phyloP scores from a whole-genome alignment of 306 rosid species.

The Morella rubra region DNA sequence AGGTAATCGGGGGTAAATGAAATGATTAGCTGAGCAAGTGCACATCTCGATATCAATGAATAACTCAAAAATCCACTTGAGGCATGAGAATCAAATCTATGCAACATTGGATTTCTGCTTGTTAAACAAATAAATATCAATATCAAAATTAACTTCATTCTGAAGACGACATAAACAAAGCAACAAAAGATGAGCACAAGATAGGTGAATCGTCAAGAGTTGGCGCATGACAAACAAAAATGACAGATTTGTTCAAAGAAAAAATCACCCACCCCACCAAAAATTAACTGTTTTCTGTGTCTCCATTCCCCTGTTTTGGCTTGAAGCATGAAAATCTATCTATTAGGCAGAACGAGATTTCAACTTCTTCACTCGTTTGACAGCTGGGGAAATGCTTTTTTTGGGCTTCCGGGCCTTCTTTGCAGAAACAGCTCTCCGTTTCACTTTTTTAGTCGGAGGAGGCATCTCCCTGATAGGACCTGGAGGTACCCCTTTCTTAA shows the following conservation, averaged over 20 bases:
- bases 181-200: not conserved
- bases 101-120: slow-evolving; percentile 4
- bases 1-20: not conserved
- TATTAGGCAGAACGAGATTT: slow-evolving; percentile 45
- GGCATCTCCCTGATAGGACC: slow-evolving; percentile 89
- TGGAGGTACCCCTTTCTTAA: slow-evolving; percentile 91
- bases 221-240: not conserved
- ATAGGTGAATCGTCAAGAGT: not conserved
- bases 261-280: not conserved
- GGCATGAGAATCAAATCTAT: not conserved
- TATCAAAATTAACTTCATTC: slow-evolving; percentile 23
- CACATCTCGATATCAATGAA: not conserved
- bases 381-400: slow-evolving; percentile 43
- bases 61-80: not conserved
- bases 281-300: not conserved
- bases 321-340: slow-evolving; percentile 9
- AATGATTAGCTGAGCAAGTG: not conserved
- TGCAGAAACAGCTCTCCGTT: slow-evolving; percentile 39
- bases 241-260: not conserved
- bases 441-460: slow-evolving; percentile 49
- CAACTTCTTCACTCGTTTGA: slow-evolving; percentile 71
- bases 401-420: slow-evolving; percentile 68
- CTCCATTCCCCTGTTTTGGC: not conserved
- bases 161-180: not conserved
- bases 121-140: slow-evolving; percentile 34